A percentile compares a stretch with the other conserved stretches of the same genome.
phyloP scores from a whole-genome alignment of 306 rosid species.

The Quercus dentata region DNA sequence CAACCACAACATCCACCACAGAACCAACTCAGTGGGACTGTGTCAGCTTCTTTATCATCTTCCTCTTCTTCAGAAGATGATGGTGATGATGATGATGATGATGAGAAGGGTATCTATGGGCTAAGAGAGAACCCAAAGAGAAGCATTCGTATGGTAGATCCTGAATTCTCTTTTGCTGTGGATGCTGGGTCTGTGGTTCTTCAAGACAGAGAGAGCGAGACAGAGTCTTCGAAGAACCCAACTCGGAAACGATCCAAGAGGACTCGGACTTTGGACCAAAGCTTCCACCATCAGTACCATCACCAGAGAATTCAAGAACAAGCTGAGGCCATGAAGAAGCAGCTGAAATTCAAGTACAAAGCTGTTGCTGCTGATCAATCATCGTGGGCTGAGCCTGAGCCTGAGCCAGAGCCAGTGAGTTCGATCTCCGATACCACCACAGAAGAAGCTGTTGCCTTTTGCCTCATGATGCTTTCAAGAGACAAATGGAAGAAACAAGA shows the following conservation, averaged over 20 bases:
- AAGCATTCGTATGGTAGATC: slow-evolving; percentile 61
- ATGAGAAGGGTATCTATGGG: slow-evolving; percentile 36
- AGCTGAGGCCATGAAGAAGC: background rate
- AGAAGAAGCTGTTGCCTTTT: slow-evolving; percentile 76
- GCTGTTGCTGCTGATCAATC: slow-evolving; percentile 18
- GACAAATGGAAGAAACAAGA: slow-evolving; percentile 56
- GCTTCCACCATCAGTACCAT: background rate
- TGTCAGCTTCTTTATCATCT: slow-evolving; percentile 44
- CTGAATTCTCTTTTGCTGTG: slow-evolving; percentile 52
- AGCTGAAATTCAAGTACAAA: slow-evolving; percentile 2
- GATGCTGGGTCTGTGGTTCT: slow-evolving; percentile 65
- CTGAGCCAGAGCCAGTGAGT: slow-evolving; percentile 62
- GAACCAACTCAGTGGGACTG: slow-evolving; percentile 40
- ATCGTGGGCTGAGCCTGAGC: slow-evolving; percentile 60
- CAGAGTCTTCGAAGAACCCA: slow-evolving; percentile 72
- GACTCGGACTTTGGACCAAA: slow-evolving; percentile 33
- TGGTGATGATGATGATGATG: slow-evolving; percentile 25
- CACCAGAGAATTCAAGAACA: slow-evolving; percentile 8
- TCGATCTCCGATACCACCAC: slow-evolving; percentile 69
- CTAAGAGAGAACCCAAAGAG: slow-evolving; percentile 74
- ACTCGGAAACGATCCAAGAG: slow-evolving; percentile 72
- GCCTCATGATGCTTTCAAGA: slow-evolving; percentile 82
- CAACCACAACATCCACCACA: background rate
- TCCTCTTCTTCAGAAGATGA: slow-evolving; percentile 18
- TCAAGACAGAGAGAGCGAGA: slow-evolving; percentile 80